Base-by-base conservation (phyloP, 208 protist species). In the Acanthamoeba royreba region DNA sequence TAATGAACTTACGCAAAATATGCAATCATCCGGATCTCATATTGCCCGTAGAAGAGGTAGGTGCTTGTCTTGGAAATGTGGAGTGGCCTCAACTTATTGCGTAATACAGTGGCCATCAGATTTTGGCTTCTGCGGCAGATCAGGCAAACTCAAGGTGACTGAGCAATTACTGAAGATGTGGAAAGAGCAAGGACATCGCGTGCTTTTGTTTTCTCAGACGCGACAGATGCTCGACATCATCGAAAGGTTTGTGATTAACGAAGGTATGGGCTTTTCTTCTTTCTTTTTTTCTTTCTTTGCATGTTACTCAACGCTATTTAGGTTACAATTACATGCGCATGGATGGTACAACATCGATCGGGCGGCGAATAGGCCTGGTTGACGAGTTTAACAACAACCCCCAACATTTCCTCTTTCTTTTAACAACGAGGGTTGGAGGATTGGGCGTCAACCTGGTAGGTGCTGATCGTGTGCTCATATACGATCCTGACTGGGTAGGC, bases 361-460 rank as follows among this genome's bases (percentile, higher is more conserved):
- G 96, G 22, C 85, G 97, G 38, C 96, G 98, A 35, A 96, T 97
- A 92, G 88, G 93, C 47, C 94, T 99, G 19, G 98, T 99, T 61
- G 98, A 99, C 63, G 93, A 96, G 72, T 99, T 99, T 94, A 99
- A 99, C 96, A 52, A 96, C 5, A 97, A 99, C 91, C 91, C 94
- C 2, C 72, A 31, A 17, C 97, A 99, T 15, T 99, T 99, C 94
- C 86, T 98, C 13, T 99, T 99, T 47, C 95, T 99, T 7, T 96
- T 99, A 42, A 99, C 99, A 4, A 99, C 99, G 17, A 97, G 98
- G 25, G 92, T 96, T 22, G 96, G 96, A 38, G 99, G 99, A 52
- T 94, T 99, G 40, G 99, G 99, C 33, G 95, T 99, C 25, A 99
- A 99, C 94, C 95, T 99, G 0, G 99, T 97, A 31, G 99, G 99